Conservation (phyloP, 768 basidiomycete genomes). For the Termitomyces heimii region DNA sequence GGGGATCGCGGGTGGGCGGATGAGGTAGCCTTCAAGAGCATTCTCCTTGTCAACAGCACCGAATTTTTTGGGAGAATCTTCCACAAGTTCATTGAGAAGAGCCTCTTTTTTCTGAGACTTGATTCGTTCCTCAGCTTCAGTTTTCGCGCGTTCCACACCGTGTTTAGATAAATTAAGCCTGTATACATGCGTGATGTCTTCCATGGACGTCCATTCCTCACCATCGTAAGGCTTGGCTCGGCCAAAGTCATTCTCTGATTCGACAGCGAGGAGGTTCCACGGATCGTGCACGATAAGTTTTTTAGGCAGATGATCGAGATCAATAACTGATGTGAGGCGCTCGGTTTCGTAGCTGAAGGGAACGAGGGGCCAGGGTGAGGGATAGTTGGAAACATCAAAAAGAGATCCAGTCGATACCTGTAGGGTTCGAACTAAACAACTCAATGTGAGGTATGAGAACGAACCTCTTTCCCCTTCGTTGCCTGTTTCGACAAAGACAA, state of each 20-base stretch:
- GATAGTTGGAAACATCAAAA: constrained; percentile 30
- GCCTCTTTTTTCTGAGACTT: not conserved
- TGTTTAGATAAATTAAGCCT: constrained; percentile 15
- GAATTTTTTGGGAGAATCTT: not conserved
- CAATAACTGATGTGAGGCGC: constrained; percentile 19
- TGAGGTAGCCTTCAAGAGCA: constrained; percentile 4
- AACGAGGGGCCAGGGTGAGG: constrained; percentile 31
- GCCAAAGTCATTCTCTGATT: not conserved
- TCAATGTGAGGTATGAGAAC: not conserved
- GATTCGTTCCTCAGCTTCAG: not conserved
- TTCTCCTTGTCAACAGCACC: not conserved
- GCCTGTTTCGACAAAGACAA: not conserved
- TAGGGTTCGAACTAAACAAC: not conserved
- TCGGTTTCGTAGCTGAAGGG: constrained; percentile 26
- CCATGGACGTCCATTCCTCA: constrained; percentile 21
- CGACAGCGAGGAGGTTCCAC: constrained; percentile 23
- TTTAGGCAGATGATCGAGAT: constrained; percentile 25
- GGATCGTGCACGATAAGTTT: constrained; percentile 40
- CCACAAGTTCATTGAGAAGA: not conserved
- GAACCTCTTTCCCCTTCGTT: not conserved
- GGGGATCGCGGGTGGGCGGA: not conserved
- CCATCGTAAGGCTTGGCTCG: not conserved
- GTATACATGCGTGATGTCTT: constrained; percentile 26
- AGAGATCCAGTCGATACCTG: constrained; percentile 15
- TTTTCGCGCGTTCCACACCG: constrained; percentile 1